Evolutionary conservation across 1,139 yeast species (phyloP).

Genomic region (Taphrina confusa): DNA sequence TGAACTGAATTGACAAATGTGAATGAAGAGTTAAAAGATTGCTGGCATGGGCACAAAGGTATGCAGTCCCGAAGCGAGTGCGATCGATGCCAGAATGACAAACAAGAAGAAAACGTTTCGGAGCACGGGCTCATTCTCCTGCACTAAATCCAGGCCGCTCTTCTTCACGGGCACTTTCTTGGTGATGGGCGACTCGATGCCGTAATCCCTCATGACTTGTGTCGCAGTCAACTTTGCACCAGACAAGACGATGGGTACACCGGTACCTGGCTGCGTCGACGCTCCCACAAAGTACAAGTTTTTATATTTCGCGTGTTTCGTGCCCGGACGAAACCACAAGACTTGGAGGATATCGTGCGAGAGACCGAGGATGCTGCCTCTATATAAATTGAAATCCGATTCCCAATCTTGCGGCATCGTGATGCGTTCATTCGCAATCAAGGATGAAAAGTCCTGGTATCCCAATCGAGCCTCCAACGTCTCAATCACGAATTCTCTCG

Average conservation of each 20-base stretch:
- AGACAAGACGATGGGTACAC: conserved; percentile 34
- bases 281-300: conserved; percentile 36
- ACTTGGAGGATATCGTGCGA: conserved; percentile 36
- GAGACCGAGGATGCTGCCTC: conserved; percentile 33
- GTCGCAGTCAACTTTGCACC: conserved; percentile 32
- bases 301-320: conserved; percentile 21
- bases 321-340: conserved; percentile 33
- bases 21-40: not conserved
- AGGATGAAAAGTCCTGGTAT: conserved; percentile 6
- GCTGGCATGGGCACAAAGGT: conserved; percentile 6
- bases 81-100: not conserved
- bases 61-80: conserved; percentile 1
- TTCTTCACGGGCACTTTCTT: conserved; percentile 3
- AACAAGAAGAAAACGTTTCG: conserved; percentile 18
- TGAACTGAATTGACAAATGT: too few species aligned
- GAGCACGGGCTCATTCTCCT: conserved; percentile 18
- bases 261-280: conserved; percentile 35
- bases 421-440: conserved; percentile 27
- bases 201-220: conserved; percentile 27
- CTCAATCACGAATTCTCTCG: conserved; percentile 27
- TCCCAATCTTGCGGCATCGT: conserved; percentile 33
- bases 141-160: conserved; percentile 28
- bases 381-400: conserved; percentile 30
- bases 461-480: conserved; percentile 30
- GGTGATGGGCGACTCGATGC: conserved; percentile 12